Base-by-base conservation (phyloP, 768 basidiomycete genomes). In the Lentinula boryana region DNA sequence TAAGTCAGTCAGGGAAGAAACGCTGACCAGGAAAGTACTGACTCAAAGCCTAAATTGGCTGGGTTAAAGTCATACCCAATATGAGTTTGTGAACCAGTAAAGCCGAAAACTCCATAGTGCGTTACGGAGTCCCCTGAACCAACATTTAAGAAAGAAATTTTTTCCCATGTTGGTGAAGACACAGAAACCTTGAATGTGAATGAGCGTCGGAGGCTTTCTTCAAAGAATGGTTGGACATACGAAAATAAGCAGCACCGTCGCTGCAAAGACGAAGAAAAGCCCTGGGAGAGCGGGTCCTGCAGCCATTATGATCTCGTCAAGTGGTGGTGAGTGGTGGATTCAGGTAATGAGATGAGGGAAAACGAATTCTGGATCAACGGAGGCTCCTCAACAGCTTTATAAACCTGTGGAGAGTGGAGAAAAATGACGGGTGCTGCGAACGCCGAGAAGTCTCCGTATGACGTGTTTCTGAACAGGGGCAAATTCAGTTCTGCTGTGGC, bases 81-180 rank as follows among this genome's bases (percentile, higher is more conserved):
- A 18, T 70, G 67, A 3, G 72, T 68, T 18, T 68, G 51, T 16
- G 81, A 82, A 16, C 86, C 87, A 13, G 88, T 89, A 72, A 78
- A 85, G 3, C 91, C 91, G 68, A 91, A 91, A n/a, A 87, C 82
- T 65, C 92, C 92, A 66, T 86, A 93, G 62, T 79, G 79, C 60
- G 74, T 75, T 66, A 74, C 62, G 13, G 55, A n/a, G 23, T 70
- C 69, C 4, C 73, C 76, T 10, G 69, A 63, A 7, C 74, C 74
- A 23, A 83, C 83, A 56, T 83, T 73, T 44, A 94, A 78, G 76
- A 90, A 92, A 18, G 81, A 86, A 49, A 93, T 76, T 23, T 69
- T 68, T 44, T 87, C 68, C 92, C 91, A 93, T 65, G 85, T 89
- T 51, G 91, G 90, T 54, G 81, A 72, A 15, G 88, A 87, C 21